Base-by-base conservation (phyloP, 2,329 filamentous ascomycete genomes). In the Chrysoporthe deuterocubensis region DNA sequence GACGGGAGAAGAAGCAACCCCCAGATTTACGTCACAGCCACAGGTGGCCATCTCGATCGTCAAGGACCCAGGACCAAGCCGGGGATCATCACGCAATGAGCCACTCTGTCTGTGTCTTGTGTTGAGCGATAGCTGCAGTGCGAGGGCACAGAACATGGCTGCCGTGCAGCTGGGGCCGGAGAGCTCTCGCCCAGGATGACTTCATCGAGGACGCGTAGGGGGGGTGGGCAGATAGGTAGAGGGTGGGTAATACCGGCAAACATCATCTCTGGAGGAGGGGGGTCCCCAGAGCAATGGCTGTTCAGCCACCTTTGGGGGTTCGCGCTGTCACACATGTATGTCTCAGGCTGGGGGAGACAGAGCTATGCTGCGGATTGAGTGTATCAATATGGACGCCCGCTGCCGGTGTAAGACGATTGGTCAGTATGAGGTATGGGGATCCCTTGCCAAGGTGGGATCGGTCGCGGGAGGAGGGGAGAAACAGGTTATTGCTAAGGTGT, bases 401-500 rank as follows among this genome's bases (percentile, higher is more conserved):
- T 58, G n/a, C 56, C 26, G 37, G 65, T 70, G 66, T 70, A 68
- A 70, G 67, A 58, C 63, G 59, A 70, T 70, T 70, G 68, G 68
- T 21, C 58, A 42, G 57, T n/a, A 4, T 57, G 21, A 44, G 50
- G 34, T 60, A 54, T 43, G 46, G 66, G 59, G 50, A 37, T 37
- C 46, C 21, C 16, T 46, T 60, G 43, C 46, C 68, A 68, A 46
- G 61, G 68, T 68, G 52, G 67, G 62, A 68, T 68, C 58, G 62
- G 54, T 56, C 59, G 37, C 64, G 14, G 52, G 26, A 56, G 32
- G 37, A 60, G 61, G 63, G 50, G 62, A 65, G 48, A 72, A 72
- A 72, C 71, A 68, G 71, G 71, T 71, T 72, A 64, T 71, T 62
- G 63, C 56, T 18, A 44, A 66, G 63, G 64, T 71, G 70, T 71